Evolutionary conservation across 1,284 basidiomycete species (phyloP).

Genomic region (Ceratobasidium sp.): DNA sequence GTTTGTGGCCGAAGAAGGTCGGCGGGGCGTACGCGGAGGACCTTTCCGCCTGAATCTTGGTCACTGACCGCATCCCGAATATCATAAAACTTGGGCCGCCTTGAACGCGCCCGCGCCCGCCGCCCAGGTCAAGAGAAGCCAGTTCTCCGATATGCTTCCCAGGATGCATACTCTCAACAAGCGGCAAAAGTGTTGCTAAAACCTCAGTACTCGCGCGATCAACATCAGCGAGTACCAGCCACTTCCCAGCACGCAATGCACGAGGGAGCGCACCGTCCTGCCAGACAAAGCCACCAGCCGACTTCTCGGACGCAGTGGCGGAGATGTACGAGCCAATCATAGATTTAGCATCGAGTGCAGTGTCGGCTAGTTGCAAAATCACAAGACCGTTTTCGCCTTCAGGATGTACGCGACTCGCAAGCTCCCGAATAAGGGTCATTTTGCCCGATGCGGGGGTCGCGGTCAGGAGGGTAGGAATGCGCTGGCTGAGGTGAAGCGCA

Average conservation of each 20-base stretch:
- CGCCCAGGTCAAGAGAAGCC: slow-evolving; percentile 77
- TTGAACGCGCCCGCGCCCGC: slow-evolving; percentile 70
- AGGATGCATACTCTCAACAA: slow-evolving; percentile 82
- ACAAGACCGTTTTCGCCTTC: slow-evolving; percentile 67
- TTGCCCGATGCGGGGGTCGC: slow-evolving; percentile 94
- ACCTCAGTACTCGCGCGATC: slow-evolving; percentile 91
- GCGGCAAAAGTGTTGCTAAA: slow-evolving; percentile 83
- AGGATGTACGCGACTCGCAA: slow-evolving; percentile 75
- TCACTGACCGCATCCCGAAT: slow-evolving; percentile 82
- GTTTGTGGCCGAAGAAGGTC: slow-evolving; percentile 84
- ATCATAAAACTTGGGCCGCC: slow-evolving; percentile 79
- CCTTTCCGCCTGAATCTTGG: slow-evolving; percentile 56
- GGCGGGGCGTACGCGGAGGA: slow-evolving; percentile 63
- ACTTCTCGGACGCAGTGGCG: slow-evolving; percentile 76
- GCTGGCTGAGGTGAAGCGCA: slow-evolving; percentile 73
- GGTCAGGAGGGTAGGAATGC: slow-evolving; percentile 85
- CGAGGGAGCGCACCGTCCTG: slow-evolving; percentile 94
- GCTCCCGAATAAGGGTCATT: slow-evolving; percentile 81
- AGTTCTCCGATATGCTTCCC: slow-evolving; percentile 83
- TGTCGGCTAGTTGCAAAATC: slow-evolving; percentile 91
- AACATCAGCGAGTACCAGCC: slow-evolving; percentile 95
- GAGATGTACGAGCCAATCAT: slow-evolving; percentile 95
- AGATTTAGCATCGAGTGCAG: slow-evolving; percentile 93
- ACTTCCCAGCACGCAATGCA: slow-evolving; percentile 90
- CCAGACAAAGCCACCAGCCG: slow-evolving; percentile 90